Base-by-base conservation (phyloP, 2,329 filamentous ascomycete species). In the Pseudocercospora eumusae region DNA sequence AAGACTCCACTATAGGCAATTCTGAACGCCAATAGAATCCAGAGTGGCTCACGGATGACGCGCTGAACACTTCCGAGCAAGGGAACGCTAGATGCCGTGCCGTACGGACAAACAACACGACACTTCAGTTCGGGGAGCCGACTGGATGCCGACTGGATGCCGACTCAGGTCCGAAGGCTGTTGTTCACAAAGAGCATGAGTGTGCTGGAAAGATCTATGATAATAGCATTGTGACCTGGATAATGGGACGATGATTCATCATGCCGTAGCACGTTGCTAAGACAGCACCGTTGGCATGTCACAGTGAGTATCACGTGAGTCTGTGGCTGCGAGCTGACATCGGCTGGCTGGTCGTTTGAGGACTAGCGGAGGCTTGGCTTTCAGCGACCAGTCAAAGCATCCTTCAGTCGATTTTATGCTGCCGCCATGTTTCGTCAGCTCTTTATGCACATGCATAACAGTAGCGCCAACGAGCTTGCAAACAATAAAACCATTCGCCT, bases 381-480 rank as follows among this genome's bases (percentile, higher is more conserved):
- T 3, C 21, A 13, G 18, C 18, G 3, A 23, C 45, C 45, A 49
- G 45, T 49, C 45, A 49, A 49, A 49, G 45, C 15, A 49, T 49
- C 45, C n/a, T n/a, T n/a, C n/a, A n/a, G n/a, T n/a, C 25, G 36
- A 27, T 52, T 52, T 31, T 52, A 28, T 52, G 47, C 47, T n/a
- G 47, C 25, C 47, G 47, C 47, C 47, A 52, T 27, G 47, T 28
- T 52, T 50, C 45, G 45, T 50, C 45, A 50, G n/a, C n/a, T n/a
- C n/a, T n/a, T 50, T 27, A 27, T 50, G 13, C n/a, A n/a, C n/a
- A n/a, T n/a, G 47, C 47, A 28, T 28, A n/a, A 9, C 21, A 23
- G 44, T 47, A 47, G 44, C 42, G 42, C 42, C 42, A 45, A 45
- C 42, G 42, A 45, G 20, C 45, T 50, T 52, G 36, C 47, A 52